These are phyloP conservation scores for Backusella mclennaniae DNA, from an alignment of 192 early-diverging fungal genomes.

Conservation along the genomic window DNA sequence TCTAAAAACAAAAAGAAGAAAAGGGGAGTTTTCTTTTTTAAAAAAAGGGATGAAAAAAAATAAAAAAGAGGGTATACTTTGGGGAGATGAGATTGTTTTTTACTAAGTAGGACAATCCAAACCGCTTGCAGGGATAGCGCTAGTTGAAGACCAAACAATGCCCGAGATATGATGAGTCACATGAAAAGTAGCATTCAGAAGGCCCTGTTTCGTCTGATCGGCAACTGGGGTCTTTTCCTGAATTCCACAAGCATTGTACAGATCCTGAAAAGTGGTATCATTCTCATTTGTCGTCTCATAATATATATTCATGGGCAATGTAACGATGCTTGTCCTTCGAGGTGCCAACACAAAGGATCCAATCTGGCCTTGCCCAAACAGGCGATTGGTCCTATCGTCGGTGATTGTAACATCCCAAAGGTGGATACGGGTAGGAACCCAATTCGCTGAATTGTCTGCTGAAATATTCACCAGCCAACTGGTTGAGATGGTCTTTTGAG, in stretches of 20 bases:
- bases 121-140: neutral
- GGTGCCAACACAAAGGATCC: conserved; percentile 6
- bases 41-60: neutral
- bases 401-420: conserved; percentile 10
- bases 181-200: conserved; percentile 7
- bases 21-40: neutral
- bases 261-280: conserved; percentile 22
- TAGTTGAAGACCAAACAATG: conserved; percentile 10
- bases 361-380: conserved; percentile 16
- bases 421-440: conserved; percentile 26
- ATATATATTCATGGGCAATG: conserved; percentile 8
- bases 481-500: conserved; percentile 9
- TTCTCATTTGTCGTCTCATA: conserved; percentile 12
- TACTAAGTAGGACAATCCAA: neutral
- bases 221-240: conserved; percentile 7
- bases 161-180: conserved; percentile 18
- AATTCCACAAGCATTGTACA: conserved; percentile 25
- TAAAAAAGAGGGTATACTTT: neutral
- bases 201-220: neutral
- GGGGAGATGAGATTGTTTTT: neutral
- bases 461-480: conserved; percentile 29
- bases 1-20: neutral
- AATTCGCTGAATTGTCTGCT: conserved; percentile 26
- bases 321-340: neutral
- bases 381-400: conserved; percentile 9